These are phyloP conservation scores for Agapanthus africanus DNA, from an alignment of 106 monocot genomes.

Conservation along the genomic window DNA sequence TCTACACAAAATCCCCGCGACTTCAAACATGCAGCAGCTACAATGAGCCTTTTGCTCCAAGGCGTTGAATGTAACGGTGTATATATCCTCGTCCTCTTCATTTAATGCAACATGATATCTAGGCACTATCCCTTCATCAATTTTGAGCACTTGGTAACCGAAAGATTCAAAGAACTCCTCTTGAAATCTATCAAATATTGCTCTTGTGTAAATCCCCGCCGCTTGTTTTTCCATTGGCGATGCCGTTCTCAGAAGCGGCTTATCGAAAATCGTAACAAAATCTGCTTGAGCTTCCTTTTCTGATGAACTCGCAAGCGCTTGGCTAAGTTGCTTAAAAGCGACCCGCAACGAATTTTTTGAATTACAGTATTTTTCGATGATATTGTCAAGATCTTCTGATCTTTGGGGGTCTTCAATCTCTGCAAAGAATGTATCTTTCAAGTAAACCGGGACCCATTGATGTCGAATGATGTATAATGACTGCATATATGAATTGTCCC, in stretches of 20 bases:
- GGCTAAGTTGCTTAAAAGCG: conserved; percentile 40
- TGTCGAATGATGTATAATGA: conserved; percentile 47
- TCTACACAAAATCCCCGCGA: conserved; percentile 60
- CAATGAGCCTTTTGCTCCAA: conserved; percentile 44
- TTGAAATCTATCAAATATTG: conserved; percentile 52
- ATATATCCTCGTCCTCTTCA: conserved; percentile 35
- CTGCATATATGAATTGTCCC: conserved; percentile 36
- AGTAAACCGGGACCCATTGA: conserved; percentile 54
- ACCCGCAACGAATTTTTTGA: conserved; percentile 34
- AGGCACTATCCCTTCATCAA: conserved; percentile 36
- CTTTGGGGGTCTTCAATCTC: conserved; percentile 18
- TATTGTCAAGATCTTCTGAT: conserved; percentile 31
- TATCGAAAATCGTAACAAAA: conserved; percentile 43
- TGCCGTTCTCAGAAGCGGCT: conserved; percentile 48
- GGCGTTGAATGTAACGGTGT: conserved; percentile 31
- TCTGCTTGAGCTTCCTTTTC: conserved; percentile 58
- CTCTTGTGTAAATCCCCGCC: conserved; percentile 48
- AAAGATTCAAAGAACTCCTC: conserved; percentile 66
- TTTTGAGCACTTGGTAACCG: conserved; percentile 48
- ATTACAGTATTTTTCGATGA: conserved; percentile 41
- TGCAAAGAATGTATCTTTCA: conserved; percentile 46
- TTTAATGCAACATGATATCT: conserved; percentile 42
- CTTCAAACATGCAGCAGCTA: conserved; percentile 64
- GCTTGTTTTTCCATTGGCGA: conserved; percentile 77
- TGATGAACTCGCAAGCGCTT: conserved; percentile 28